Base-by-base conservation (phyloP, 2,329 filamentous ascomycete species). In the Penicillium sp. region DNA sequence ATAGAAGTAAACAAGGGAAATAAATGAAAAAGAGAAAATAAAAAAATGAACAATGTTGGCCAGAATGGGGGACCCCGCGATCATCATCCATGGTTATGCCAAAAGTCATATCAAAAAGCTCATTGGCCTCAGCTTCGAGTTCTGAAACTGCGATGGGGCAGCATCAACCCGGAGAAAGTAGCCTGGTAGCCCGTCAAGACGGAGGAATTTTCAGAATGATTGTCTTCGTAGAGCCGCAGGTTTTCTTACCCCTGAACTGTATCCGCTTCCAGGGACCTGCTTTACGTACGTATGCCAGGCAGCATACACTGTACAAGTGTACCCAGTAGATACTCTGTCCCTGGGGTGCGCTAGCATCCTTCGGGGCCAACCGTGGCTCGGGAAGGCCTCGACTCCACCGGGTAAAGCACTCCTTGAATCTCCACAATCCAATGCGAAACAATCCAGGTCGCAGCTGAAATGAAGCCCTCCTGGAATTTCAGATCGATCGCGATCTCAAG, bases 401-500 rank as follows among this genome's bases (percentile, higher is more conserved):
- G 27, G 34, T 23, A 46, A 50, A 51, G 49, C 54, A 55, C 54
- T 42, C 60, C 53, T 54, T 46, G 51, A 63, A 62, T 63, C 61
- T 62, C 61, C 61, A 62, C 60, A n/a, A 56, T 50, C 26, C n/a
- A 29, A 40, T 29, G 46, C 40, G 61, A 64, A 64, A 63, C 60
- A 58, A 17, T 46, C 40, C 43, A 23, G 39, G 61, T 64, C 55
- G 26, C 60, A 60, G 52, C 47, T 51, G 52, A 58, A 59, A 58
- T 62, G 57, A 60, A 53, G 36, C 15, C 29, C 32, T 50, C 51
- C 48, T 54, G 37, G 32, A 26, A 23, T 43, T 46, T 48, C 36
- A 46, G 46, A 54, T 49, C 27, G 15, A 49, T 34, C 30, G 20
- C 36, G 36, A 40, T 40, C 36, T 40, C 21, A 26, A 24, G 15